phyloP scores from a whole-genome alignment of 495 filamentous ascomycete species.

The Elasticomyces elasticus region DNA sequence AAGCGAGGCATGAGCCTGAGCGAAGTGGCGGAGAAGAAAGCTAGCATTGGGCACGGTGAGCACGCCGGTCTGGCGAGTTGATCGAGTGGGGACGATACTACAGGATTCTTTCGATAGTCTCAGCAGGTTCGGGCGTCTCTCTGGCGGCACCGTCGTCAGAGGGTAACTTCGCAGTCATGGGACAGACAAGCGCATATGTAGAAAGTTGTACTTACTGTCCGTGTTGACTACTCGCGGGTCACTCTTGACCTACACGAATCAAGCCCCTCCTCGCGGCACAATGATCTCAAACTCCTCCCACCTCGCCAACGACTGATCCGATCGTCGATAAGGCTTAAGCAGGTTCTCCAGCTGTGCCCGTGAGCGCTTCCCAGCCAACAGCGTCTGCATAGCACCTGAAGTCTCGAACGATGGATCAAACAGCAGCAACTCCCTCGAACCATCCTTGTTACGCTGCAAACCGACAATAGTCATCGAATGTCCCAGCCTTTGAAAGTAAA shows the following conservation, averaged over 20 bases:
- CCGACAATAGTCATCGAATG: conserved; percentile 92
- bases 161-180: no score
- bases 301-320: conserved; percentile 53
- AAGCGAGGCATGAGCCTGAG: conserved; percentile 1
- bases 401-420: conserved; percentile 85
- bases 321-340: conserved; percentile 63
- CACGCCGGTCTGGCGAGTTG: background rate
- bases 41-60: background rate
- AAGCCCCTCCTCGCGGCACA: background rate
- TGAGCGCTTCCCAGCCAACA: conserved; percentile 27
- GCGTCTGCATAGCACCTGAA: conserved; percentile 44
- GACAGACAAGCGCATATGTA: no score
- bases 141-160: no score
- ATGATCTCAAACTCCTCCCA: conserved; percentile 67
- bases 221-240: background rate
- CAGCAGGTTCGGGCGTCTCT: no score
- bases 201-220: background rate
- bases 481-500: conserved; percentile 86
- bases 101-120: no score
- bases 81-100: background rate
- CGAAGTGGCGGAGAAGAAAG: background rate
- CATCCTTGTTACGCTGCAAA: conserved; percentile 58
- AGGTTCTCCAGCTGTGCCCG: conserved; percentile 42
- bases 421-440: conserved; percentile 62
- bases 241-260: background rate